Evolutionary conservation across 1,284 basidiomycete species (phyloP).

Genomic region (Ustilago trichophora): DNA sequence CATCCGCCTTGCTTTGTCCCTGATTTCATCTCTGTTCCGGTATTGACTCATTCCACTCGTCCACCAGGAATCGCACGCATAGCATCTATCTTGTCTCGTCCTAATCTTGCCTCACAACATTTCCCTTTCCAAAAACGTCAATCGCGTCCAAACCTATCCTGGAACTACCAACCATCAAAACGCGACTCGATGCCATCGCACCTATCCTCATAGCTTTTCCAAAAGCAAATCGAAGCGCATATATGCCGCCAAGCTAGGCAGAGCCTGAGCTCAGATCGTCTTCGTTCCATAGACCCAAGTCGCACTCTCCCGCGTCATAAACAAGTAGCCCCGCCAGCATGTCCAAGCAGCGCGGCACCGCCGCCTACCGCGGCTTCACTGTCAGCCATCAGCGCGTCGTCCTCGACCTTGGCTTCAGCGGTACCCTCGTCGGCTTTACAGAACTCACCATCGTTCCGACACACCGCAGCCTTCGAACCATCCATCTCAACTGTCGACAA

Average conservation of each 20-base stretch:
- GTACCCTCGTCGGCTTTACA: slow-evolving; percentile 72
- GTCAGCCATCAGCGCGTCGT: slow-evolving; percentile 84
- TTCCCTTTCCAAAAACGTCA: too few species aligned
- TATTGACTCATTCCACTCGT: too few species aligned
- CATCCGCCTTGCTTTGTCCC: slow-evolving; percentile 4
- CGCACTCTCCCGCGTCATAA: too few species aligned
- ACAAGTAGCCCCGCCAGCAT: too few species aligned
- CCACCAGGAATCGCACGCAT: too few species aligned
- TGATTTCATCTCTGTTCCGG: too few species aligned
- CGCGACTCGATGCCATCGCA: neutral
- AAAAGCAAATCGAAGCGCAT: slow-evolving; percentile 4
- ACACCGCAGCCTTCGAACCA: slow-evolving; percentile 77
- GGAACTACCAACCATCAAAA: neutral
- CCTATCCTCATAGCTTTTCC: neutral
- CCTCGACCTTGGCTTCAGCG: slow-evolving; percentile 85
- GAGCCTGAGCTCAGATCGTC: too few species aligned
- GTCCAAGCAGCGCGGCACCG: slow-evolving; percentile 38
- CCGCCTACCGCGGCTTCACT: slow-evolving; percentile 58
- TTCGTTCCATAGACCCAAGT: too few species aligned
- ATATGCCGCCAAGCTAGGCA: too few species aligned
- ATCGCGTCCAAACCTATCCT: too few species aligned
- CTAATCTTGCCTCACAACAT: too few species aligned
- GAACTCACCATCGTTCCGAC: slow-evolving; percentile 86
- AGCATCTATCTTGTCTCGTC: too few species aligned
- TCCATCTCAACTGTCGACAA: slow-evolving; percentile 85